Conservation (phyloP, 2,329 filamentous ascomycete species). For the Pseudocercospora macadamiae region DNA sequence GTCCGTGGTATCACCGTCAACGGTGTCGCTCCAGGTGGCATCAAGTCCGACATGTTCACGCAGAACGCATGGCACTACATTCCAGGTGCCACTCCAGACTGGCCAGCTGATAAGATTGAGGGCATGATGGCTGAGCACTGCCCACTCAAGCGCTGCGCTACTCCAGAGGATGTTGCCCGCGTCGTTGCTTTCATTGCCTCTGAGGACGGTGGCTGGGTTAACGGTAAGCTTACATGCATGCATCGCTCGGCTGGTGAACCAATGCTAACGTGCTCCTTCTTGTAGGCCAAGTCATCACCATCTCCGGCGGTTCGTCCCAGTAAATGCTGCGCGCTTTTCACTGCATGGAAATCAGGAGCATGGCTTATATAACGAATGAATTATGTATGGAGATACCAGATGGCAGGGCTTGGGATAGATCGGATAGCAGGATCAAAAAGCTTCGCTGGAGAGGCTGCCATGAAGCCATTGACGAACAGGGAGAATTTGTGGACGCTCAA, state of each 20-base stretch:
- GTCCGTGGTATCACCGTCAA: constrained; percentile 71
- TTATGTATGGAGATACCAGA: constrained; percentile 6
- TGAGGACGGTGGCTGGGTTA: constrained; percentile 46
- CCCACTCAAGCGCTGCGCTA: constrained; percentile 53
- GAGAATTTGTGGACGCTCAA: neutral
- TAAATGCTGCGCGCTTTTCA: constrained; percentile 26
- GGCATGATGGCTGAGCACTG: constrained; percentile 54
- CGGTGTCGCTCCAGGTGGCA: constrained; percentile 71
- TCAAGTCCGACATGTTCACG: constrained; percentile 78
- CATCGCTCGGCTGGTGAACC: neutral
- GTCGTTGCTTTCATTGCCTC: constrained; percentile 44
- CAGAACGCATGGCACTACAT: constrained; percentile 45
- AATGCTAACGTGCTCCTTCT: constrained; percentile 19
- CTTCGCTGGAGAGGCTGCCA: neutral
- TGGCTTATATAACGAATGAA: constrained; percentile 5
- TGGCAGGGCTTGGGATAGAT: constrained; percentile 2
- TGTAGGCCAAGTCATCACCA: constrained; percentile 47
- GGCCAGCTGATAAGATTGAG: constrained; percentile 55
- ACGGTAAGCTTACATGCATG: constrained; percentile 33
- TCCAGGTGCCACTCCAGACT: constrained; percentile 52
- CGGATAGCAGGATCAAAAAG: constrained; percentile 4
- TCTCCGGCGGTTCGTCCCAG: constrained; percentile 46
- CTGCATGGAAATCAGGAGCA: constrained; percentile 8
- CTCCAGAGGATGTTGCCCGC: constrained; percentile 48
- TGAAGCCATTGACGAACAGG: constrained; percentile 1